Evolutionary conservation across 768 basidiomycete species (phyloP).

Genomic region (Lactarius psammicola): DNA sequence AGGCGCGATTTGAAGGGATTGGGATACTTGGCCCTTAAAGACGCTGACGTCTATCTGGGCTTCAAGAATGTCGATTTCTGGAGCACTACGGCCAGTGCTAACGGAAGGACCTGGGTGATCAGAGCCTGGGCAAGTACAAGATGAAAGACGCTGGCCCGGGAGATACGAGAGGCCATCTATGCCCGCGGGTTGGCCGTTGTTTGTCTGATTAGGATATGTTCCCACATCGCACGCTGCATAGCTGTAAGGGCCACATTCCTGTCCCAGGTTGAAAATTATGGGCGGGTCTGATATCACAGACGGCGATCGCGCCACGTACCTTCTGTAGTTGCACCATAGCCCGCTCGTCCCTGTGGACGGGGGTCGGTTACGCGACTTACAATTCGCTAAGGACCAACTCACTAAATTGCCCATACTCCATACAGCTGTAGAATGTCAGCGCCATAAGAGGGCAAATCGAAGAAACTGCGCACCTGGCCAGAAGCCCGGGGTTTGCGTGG

Average conservation of each 20-base stretch:
- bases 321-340: slow-evolving; percentile 87
- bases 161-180: slow-evolving; percentile 67
- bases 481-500: slow-evolving; percentile 58
- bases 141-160: slow-evolving; percentile 82
- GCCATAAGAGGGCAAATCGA: slow-evolving; percentile 6
- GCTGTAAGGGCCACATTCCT: slow-evolving; percentile 73
- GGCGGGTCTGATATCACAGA: not conserved
- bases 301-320: slow-evolving; percentile 39
- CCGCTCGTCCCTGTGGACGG: slow-evolving; percentile 65
- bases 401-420: slow-evolving; percentile 78
- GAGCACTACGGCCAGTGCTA: slow-evolving; percentile 67
- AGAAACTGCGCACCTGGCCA: slow-evolving; percentile 70
- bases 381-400: slow-evolving; percentile 29
- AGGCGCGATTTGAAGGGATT: slow-evolving; percentile 78
- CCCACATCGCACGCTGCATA: slow-evolving; percentile 86
- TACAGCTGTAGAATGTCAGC: slow-evolving; percentile 40
- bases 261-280: slow-evolving; percentile 7
- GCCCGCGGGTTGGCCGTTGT: slow-evolving; percentile 45
- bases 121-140: slow-evolving; percentile 82
- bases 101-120: slow-evolving; percentile 86
- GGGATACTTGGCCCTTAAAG: slow-evolving; percentile 67
- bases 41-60: slow-evolving; percentile 59
- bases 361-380: not conserved
- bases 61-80: slow-evolving; percentile 93
- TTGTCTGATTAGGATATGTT: slow-evolving; percentile 80